Evolutionary conservation across 257 asterid genomes (phyloP).

Genomic region (Nicotiana noctiflora): DNA sequence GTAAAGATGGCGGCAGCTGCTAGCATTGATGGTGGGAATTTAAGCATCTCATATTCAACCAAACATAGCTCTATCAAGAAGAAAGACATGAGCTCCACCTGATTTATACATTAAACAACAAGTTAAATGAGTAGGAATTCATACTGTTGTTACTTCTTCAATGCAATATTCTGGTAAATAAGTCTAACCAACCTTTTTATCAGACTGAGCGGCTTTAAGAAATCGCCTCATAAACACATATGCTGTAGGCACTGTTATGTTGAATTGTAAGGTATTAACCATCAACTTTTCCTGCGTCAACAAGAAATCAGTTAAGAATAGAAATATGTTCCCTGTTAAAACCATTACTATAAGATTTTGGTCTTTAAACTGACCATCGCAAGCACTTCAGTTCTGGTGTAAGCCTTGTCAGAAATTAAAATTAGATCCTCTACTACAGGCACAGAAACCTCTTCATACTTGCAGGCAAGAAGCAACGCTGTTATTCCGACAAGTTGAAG

Average conservation of each 20-base stretch:
- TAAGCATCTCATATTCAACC: constrained; percentile 75
- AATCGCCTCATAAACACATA: constrained; percentile 81
- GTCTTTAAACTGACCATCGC: constrained; percentile 48
- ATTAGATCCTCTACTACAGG: constrained; percentile 91
- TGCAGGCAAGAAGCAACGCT: constrained; percentile 92
- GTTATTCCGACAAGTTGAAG: constrained; percentile 90
- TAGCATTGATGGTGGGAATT: constrained; percentile 64
- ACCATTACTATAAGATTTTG: neutral
- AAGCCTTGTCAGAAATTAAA: constrained; percentile 82
- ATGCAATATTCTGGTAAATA: neutral
- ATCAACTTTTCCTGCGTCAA: constrained; percentile 67
- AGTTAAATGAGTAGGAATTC: neutral
- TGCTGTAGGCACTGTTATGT: constrained; percentile 72
- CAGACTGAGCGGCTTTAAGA: constrained; percentile 76
- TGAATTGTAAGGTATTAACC: constrained; percentile 66
- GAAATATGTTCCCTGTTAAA: neutral
- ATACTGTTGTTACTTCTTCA: neutral
- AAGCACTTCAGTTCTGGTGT: constrained; percentile 69
- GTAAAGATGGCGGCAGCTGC: constrained; percentile 94
- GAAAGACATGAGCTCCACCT: constrained; percentile 77
- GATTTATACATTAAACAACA: neutral
- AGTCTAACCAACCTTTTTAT: constrained; percentile 45
- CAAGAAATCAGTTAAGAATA: neutral
- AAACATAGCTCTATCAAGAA: constrained; percentile 76
- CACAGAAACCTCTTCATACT: constrained; percentile 90